These are phyloP conservation scores for Endothia cerciana DNA, from an alignment of 2,329 filamentous ascomycete species.

Conservation along the genomic window DNA sequence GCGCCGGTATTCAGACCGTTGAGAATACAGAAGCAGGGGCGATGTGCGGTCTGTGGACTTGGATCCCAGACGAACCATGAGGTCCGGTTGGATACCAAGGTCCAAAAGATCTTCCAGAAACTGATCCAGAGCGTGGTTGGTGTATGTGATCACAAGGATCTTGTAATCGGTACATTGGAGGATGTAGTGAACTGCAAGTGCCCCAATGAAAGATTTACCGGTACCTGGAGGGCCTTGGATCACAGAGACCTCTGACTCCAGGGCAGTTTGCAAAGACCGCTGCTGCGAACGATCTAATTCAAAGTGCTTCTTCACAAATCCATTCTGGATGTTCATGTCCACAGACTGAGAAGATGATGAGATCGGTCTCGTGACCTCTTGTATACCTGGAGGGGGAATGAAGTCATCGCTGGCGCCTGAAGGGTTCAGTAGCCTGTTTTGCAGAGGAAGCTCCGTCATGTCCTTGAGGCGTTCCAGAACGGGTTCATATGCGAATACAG, in stretches of 20 bases:
- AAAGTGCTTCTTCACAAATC: slow-evolving; percentile 19
- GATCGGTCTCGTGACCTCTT: slow-evolving; percentile 3
- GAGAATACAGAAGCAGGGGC: slow-evolving; percentile 49
- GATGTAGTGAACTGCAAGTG: slow-evolving; percentile 61
- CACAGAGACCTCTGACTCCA: slow-evolving; percentile 58
- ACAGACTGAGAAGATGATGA: not conserved
- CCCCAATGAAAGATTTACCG: slow-evolving; percentile 76
- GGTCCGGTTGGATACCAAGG: slow-evolving; percentile 53
- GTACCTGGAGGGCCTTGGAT: slow-evolving; percentile 79
- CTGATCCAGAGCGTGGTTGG: slow-evolving; percentile 69
- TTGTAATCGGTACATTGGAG: slow-evolving; percentile 51
- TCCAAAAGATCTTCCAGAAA: slow-evolving; percentile 67
- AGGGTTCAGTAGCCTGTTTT: slow-evolving; percentile 52
- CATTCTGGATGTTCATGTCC: not conserved
- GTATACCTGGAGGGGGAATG: not conserved
- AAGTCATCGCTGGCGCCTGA: slow-evolving; percentile 13
- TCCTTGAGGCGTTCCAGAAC: slow-evolving; percentile 63
- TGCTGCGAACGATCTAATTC: slow-evolving; percentile 52
- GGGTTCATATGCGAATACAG: slow-evolving; percentile 71
- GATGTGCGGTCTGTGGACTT: slow-evolving; percentile 58
- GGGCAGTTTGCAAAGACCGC: slow-evolving; percentile 56
- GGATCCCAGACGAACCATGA: slow-evolving; percentile 66
- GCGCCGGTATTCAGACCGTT: slow-evolving; percentile 40
- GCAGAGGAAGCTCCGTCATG: slow-evolving; percentile 59
- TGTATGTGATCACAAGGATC: slow-evolving; percentile 69